Evolutionary conservation across 306 rosid genomes (phyloP).

Genomic region (Styphnolobium japonicum): DNA sequence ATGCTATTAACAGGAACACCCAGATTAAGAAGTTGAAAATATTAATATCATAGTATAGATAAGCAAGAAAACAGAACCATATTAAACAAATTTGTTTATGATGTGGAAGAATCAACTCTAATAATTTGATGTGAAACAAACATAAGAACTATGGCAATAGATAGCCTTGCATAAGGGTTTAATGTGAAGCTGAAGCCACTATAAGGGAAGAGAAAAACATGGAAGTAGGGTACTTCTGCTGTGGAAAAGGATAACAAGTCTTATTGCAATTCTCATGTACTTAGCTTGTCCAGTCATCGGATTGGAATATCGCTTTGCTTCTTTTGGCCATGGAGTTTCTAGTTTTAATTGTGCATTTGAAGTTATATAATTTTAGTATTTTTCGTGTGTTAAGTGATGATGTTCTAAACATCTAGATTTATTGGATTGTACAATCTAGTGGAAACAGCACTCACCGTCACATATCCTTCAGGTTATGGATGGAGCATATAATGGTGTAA

Average conservation of each 20-base stretch:
- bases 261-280: not conserved
- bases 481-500: constrained; percentile 77
- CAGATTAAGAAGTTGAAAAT: not conserved
- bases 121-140: not conserved
- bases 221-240: not conserved
- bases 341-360: not conserved
- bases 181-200: not conserved
- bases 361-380: not conserved
- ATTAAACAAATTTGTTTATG: not conserved
- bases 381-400: not conserved
- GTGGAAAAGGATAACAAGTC: not conserved
- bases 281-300: not conserved
- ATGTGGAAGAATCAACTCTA: not conserved
- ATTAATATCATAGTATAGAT: not conserved
- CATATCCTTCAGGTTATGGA: constrained; percentile 64
- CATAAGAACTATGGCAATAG: not conserved
- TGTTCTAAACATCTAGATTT: constrained; percentile 8
- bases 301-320: not conserved
- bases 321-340: not conserved
- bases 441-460: constrained; percentile 10
- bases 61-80: too few relatives aligned
- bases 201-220: not conserved
- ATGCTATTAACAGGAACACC: not conserved
- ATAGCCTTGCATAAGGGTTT: not conserved
- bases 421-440: not conserved